Conservation (phyloP, 352 stramenopile genomes). For the Aphanomyces astaci region DNA sequence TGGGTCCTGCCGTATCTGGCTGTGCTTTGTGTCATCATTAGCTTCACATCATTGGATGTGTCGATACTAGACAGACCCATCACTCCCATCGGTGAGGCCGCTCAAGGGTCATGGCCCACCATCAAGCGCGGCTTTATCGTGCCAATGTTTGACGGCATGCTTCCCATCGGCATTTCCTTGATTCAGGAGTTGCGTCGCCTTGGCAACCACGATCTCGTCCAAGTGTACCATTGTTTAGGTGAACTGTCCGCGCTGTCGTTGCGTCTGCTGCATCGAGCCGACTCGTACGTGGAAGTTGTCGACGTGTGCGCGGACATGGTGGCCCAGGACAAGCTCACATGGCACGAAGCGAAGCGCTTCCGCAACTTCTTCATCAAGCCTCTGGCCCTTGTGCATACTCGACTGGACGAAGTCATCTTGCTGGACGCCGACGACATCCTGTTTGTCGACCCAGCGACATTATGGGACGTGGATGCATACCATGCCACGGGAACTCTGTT, state of each 20-base stretch:
- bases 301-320: slow-evolving; percentile 19
- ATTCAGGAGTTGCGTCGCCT: slow-evolving; percentile 1
- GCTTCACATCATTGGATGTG: neutral
- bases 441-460: slow-evolving; percentile 9
- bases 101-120: neutral
- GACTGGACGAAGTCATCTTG: slow-evolving; percentile 18
- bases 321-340: neutral
- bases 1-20: neutral
- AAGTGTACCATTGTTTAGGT: slow-evolving; percentile 17
- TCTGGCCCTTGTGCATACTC: slow-evolving; percentile 15
- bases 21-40: neutral
- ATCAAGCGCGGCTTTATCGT: slow-evolving; percentile 8
- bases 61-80: neutral
- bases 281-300: slow-evolving; percentile 14
- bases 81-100: neutral
- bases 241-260: slow-evolving; percentile 5
- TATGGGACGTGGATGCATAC: slow-evolving; percentile 5
- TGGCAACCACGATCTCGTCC: slow-evolving; percentile 2
- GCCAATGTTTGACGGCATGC: slow-evolving; percentile 8
- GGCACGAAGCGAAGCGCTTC: neutral
- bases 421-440: slow-evolving; percentile 20
- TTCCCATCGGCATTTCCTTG: slow-evolving; percentile 10
- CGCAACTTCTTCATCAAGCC: slow-evolving; percentile 23
- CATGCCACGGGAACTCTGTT: neutral
- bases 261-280: slow-evolving; percentile 1